Evolutionary conservation across 2,329 filamentous ascomycete species (phyloP), one percentile per base, ranked within the genome.

Genomic region (Curvularia lunata): DNA sequence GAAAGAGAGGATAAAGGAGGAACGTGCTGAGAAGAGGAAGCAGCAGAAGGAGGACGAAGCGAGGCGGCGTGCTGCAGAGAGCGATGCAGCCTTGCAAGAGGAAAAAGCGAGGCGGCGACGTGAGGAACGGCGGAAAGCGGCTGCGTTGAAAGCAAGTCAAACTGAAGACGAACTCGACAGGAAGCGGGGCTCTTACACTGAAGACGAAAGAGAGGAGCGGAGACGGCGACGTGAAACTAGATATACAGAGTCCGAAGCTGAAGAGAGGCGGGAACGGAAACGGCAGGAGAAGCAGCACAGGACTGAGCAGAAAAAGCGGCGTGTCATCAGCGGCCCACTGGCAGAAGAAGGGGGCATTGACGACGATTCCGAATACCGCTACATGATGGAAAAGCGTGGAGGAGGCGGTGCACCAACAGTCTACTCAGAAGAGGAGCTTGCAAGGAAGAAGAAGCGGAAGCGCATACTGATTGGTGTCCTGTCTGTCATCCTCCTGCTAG

Each of bases 401-500:
- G 79, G 78, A 59, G 79, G 78, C 51, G 76, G 76, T n/a, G 75
- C 57, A 7, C 68, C 68, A 1, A 76, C 71, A 34, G 64, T 70
- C 27, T 71, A 77, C 21, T 72, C 76, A 21, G 78, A 79, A 49
- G 77, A 80, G 51, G 75, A 78, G 28, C 69, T 74, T 38, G 70
- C 69, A 30, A 65, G 58, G 66, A 63, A 75, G 73, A 74, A 75
- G 71, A 75, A 81, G 75, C 67, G 73, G 66, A 76, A 89, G 76
- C 86, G 85, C 67, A 83, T 87, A 63, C 77, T 82, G 16, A 77
- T 78, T 32, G 73, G 76, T 1, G 75, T 74, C 9, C 53, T 75
- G 9, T 64, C 69, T 1, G 57, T 80, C 3, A 55, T 82, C 4
- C 58, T 81, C 1, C 56, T 82, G 16, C 71, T 83, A 7, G 76